phyloP scores from a whole-genome alignment of 73 alveolate genomes.

The Stentor roeselii region DNA sequence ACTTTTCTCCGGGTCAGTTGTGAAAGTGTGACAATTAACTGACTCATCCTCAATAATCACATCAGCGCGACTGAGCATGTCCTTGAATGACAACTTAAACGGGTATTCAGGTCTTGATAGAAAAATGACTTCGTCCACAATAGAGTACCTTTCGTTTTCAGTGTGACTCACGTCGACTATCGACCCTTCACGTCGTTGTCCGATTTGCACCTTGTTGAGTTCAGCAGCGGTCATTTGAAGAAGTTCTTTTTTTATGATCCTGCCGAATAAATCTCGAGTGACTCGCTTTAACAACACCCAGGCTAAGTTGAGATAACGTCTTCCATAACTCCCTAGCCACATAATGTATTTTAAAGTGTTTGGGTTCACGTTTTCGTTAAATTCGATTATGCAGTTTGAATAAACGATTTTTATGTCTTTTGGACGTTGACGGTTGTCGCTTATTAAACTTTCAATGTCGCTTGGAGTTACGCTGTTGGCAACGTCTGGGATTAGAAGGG shows the following conservation, averaged over 20 bases:
- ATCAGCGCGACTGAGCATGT: neutral
- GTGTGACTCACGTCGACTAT: neutral
- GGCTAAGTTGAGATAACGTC: neutral
- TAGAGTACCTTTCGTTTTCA: neutral
- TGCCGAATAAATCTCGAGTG: neutral
- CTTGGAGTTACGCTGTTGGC: neutral
- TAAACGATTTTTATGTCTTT: neutral
- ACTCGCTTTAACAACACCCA: neutral
- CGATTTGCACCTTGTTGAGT: neutral
- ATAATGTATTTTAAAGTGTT: neutral
- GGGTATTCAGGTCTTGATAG: conserved; percentile 18
- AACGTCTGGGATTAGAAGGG: conserved; percentile 5
- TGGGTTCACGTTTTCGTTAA: neutral
- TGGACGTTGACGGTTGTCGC: neutral
- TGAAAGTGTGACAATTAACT: neutral
- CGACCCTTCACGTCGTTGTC: neutral
- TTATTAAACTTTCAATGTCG: conserved; percentile 12
- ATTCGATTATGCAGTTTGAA: neutral
- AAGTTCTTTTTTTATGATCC: neutral
- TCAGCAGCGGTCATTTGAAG: neutral
- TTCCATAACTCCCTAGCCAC: conserved; percentile 14
- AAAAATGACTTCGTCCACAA: neutral
- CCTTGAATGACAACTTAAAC: neutral
- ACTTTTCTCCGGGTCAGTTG: neutral
- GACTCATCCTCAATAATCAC: conserved; percentile 16